phyloP scores from a whole-genome alignment of 768 basidiomycete genomes.

The Erythrobasidium yunnanense region DNA sequence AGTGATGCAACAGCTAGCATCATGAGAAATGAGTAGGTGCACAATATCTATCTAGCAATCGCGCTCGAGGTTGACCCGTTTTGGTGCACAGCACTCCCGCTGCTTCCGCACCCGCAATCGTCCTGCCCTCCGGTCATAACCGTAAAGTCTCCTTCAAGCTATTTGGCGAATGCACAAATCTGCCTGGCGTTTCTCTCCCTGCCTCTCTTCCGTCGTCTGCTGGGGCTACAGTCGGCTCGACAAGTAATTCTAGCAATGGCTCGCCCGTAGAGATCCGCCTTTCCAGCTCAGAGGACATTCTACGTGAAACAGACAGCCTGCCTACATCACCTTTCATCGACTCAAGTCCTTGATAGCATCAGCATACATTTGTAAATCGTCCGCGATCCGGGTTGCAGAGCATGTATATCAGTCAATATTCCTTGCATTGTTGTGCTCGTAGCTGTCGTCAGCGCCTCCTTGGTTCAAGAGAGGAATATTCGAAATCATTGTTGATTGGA shows the following conservation, averaged over 20 bases:
- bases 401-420: neutral
- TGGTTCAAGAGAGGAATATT: too few relatives aligned
- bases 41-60: too few relatives aligned
- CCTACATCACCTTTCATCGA: neutral
- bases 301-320: neutral
- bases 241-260: neutral
- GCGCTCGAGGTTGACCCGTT: too few relatives aligned
- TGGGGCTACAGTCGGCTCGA: neutral
- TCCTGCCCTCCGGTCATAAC: neutral
- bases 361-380: too few relatives aligned
- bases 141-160: slow-evolving; percentile 23
- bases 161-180: neutral
- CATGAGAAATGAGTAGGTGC: neutral
- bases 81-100: neutral
- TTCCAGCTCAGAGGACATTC: neutral
- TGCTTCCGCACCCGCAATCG: neutral
- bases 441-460: too few relatives aligned
- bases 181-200: neutral
- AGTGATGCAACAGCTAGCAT: slow-evolving; percentile 16
- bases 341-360: too few relatives aligned
- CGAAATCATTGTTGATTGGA: too few relatives aligned
- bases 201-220: neutral
- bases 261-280: neutral
- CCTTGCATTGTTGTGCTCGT: neutral
- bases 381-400: neutral